These are phyloP conservation scores for Ballota nigra DNA, from an alignment of 257 asterid genomes.

Conservation along the genomic window DNA sequence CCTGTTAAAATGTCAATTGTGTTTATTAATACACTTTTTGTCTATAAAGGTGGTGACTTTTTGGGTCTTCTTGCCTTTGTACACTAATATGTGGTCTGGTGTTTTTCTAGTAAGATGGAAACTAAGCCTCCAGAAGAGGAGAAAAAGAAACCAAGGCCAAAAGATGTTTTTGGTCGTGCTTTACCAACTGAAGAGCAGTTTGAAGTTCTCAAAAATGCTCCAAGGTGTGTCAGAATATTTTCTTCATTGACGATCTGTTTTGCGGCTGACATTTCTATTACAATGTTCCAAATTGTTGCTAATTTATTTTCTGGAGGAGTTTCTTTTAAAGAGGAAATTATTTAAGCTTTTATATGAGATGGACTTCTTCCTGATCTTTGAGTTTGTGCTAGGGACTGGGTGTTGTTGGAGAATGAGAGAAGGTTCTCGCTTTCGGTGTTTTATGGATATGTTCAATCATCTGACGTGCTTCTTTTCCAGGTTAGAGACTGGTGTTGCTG, in stretches of 20 bases:
- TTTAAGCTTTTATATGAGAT: not conserved
- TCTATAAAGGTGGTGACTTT: not conserved
- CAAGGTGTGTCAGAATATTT: conserved; percentile 48
- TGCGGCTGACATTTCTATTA: not conserved
- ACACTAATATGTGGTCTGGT: conserved; percentile 13
- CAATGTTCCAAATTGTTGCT: not conserved
- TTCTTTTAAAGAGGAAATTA: not conserved
- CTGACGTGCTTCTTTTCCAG: conserved; percentile 39
- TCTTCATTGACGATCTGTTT: not conserved
- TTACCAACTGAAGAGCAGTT: conserved; percentile 96
- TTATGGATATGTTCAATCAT: not conserved
- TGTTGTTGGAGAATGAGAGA: not conserved
- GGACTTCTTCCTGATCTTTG: not conserved
- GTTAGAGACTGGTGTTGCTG: conserved; percentile 90
- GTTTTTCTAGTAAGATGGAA: conserved; percentile 50
- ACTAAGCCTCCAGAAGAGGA: conserved; percentile 42
- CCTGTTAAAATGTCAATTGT: not conserved
- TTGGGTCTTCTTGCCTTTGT: conserved; percentile 9
- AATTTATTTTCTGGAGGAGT: conserved; percentile 5
- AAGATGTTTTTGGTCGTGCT: conserved; percentile 87
- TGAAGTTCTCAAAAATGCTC: conserved; percentile 96
- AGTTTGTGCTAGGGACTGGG: not conserved
- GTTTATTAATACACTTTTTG: not conserved
- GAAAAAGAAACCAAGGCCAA: conserved; percentile 75
- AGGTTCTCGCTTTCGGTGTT: not conserved